Conservation (phyloP, 2,329 filamentous ascomycete species). For the Lasiodiplodia sp. region DNA sequence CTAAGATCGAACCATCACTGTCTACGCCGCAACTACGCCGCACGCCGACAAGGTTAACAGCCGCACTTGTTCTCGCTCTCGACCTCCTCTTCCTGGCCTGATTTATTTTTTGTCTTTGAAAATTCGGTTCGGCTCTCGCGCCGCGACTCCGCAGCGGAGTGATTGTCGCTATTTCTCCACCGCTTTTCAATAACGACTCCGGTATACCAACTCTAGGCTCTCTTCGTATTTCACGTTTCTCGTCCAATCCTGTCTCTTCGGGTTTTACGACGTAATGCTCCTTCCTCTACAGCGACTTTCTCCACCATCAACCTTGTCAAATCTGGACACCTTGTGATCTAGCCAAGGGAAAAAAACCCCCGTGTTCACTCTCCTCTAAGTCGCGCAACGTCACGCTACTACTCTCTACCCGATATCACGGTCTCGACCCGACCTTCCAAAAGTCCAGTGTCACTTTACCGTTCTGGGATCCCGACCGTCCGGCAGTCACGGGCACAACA, state of each 20-base stretch:
- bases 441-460: too few species aligned
- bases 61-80: neutral
- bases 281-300: neutral
- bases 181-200: neutral
- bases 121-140: neutral
- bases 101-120: neutral
- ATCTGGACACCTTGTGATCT: neutral
- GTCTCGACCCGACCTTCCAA: too few species aligned
- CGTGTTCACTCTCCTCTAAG: too few species aligned
- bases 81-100: neutral
- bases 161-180: neutral
- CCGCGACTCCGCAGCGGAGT: neutral
- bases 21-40: slow-evolving; percentile 17
- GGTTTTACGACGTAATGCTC: neutral
- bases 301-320: neutral
- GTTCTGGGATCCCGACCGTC: too few species aligned
- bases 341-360: too few species aligned
- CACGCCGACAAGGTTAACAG: neutral
- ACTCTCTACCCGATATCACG: too few species aligned
- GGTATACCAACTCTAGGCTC: neutral
- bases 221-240: neutral
- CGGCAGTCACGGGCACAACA: too few species aligned
- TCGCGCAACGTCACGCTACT: too few species aligned
- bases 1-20: neutral
- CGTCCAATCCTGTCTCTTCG: neutral